Conservation (phyloP, 371 early-diverging fungal genomes). For the Actinomortierella ambigua region DNA sequence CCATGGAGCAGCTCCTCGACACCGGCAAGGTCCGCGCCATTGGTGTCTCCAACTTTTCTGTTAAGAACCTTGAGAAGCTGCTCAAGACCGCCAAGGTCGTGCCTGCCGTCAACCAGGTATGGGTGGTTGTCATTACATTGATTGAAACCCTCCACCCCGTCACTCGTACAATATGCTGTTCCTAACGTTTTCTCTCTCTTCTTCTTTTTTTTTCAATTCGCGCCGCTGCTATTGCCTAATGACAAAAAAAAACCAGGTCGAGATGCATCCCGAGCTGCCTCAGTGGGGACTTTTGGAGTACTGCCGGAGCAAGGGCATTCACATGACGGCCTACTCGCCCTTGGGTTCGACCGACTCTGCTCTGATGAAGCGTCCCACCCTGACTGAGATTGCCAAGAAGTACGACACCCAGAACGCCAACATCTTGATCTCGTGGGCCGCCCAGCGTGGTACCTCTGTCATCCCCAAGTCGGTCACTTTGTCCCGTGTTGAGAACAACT, state of each 20-base stretch:
- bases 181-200: too few species aligned
- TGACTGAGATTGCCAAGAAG: conserved; percentile 67
- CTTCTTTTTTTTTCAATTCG: too few species aligned
- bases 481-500: conserved; percentile 58
- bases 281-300: conserved; percentile 74
- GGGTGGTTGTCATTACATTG: conserved; percentile 21
- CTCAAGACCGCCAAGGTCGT: conserved; percentile 67
- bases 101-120: conserved; percentile 82
- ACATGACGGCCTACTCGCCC: conserved; percentile 86
- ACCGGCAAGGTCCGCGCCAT: conserved; percentile 65
- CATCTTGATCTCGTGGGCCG: conserved; percentile 76
- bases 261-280: conserved; percentile 89
- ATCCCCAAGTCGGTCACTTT: conserved; percentile 69
- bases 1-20: conserved; percentile 71
- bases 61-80: conserved; percentile 72
- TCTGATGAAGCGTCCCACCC: conserved; percentile 49
- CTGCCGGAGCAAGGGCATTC: conserved; percentile 71
- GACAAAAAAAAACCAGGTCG: too few species aligned
- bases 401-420: conserved; percentile 74
- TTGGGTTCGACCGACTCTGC: conserved; percentile 55
- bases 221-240: too few species aligned
- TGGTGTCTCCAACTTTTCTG: conserved; percentile 72
- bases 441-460: conserved; percentile 68
- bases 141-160: too few species aligned
- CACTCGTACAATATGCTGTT: too few species aligned